Conservation (phyloP, 176 grass and related monocot species). For the Otatea glauca region DNA sequence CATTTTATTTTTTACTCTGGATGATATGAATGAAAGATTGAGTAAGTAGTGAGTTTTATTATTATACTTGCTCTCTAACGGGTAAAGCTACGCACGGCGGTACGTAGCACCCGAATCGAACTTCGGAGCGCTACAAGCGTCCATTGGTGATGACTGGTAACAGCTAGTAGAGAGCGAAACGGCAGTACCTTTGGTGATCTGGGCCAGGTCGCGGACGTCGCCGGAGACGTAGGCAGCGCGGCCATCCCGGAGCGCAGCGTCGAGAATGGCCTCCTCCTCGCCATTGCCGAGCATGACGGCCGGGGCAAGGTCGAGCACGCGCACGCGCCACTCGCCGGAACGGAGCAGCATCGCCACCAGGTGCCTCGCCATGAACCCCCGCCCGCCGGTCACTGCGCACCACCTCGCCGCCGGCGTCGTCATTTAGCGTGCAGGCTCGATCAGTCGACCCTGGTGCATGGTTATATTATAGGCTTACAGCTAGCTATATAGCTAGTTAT, state of each 20-base stretch:
- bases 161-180: too few species aligned
- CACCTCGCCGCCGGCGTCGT: not conserved
- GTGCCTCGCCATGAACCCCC: constrained; percentile 70
- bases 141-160: too few species aligned
- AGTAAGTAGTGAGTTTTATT: too few species aligned
- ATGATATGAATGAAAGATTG: too few species aligned
- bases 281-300: constrained; percentile 31
- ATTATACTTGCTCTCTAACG: too few species aligned
- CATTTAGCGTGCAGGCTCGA: not conserved
- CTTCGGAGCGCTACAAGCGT: too few species aligned
- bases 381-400: constrained; percentile 74
- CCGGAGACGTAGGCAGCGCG: constrained; percentile 53
- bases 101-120: too few species aligned
- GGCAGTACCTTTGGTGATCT: constrained; percentile 48
- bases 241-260: constrained; percentile 44
- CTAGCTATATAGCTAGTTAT: not conserved
- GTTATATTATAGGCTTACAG: too few species aligned
- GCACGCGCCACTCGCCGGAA: constrained; percentile 61
- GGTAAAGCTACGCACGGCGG: too few species aligned
- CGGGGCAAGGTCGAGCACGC: constrained; percentile 57
- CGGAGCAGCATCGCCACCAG: constrained; percentile 63
- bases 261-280: constrained; percentile 52
- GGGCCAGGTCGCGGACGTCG: constrained; percentile 53
- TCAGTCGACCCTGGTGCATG: too few species aligned
- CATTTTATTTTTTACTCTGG: too few species aligned